phyloP scores from a whole-genome alignment of 108 stramenopile species.

The Nannochloropsis salina region DNA sequence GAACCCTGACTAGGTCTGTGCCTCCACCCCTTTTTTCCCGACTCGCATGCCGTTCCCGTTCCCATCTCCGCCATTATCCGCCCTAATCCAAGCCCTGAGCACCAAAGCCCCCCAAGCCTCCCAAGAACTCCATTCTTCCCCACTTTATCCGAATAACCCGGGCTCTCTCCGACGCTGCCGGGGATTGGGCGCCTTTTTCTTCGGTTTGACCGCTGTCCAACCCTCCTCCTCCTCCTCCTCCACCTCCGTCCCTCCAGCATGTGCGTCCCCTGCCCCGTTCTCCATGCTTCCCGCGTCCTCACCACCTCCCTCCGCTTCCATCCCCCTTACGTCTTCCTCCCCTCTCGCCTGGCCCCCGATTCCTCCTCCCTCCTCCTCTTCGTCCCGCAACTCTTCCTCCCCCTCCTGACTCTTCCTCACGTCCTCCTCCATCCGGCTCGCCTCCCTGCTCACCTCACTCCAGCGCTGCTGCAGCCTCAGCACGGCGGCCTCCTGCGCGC shows the following conservation, averaged over 20 bases:
- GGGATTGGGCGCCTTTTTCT: background rate
- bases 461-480: conserved; percentile 10
- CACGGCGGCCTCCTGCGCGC: background rate
- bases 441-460: background rate
- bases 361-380: background rate
- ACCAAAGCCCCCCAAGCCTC: too few species aligned
- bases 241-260: background rate
- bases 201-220: background rate
- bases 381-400: conserved; percentile 1
- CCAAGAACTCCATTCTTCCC: background rate
- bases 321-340: background rate
- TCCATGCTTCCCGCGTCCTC: background rate
- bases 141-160: background rate
- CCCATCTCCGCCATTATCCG: too few species aligned
- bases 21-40: too few species aligned
- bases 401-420: background rate
- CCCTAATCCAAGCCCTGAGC: too few species aligned
- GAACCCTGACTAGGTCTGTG: too few species aligned
- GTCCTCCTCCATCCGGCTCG: background rate
- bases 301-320: background rate
- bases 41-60: too few species aligned
- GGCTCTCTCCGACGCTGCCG: background rate
- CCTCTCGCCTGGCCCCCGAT: background rate
- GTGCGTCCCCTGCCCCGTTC: background rate
- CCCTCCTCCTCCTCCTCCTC: background rate